phyloP scores from a whole-genome alignment of 169 alveolate species.

The Cryptosporidium sp. region DNA sequence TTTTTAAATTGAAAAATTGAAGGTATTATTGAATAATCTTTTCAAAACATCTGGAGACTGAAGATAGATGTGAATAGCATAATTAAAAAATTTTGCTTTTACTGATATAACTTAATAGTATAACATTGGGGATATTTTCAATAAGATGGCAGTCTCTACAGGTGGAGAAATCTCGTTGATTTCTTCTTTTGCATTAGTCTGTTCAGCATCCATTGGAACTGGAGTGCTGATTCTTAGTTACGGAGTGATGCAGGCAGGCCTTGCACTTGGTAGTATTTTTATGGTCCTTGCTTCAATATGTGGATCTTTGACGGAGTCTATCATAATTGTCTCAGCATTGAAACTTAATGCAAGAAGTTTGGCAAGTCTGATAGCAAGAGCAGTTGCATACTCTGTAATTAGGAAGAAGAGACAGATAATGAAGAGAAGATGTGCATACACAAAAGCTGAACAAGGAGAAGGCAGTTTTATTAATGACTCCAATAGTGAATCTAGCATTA shows the following conservation, averaged over 20 bases:
- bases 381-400: constrained; percentile 64
- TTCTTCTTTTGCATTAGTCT: constrained; percentile 49
- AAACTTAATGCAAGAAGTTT: constrained; percentile 37
- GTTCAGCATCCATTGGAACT: constrained; percentile 61
- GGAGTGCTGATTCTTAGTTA: constrained; percentile 69
- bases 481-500: neutral
- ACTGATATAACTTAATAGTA: neutral
- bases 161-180: constrained; percentile 41
- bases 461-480: neutral
- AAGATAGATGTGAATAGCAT: neutral
- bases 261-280: constrained; percentile 31
- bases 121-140: neutral
- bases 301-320: constrained; percentile 66
- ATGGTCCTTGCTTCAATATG: constrained; percentile 42
- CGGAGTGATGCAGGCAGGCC: constrained; percentile 75
- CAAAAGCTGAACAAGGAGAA: neutral
- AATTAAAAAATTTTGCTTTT: neutral
- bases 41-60: neutral
- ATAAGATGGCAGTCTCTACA: constrained; percentile 31
- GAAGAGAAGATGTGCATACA: constrained; percentile 14
- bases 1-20: no score
- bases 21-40: neutral
- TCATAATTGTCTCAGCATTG: constrained; percentile 33
- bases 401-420: constrained; percentile 57
- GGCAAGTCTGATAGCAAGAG: constrained; percentile 53